A percentile compares a stretch with the other conserved stretches of the same genome.
Evolutionary conservation across 257 asterid genomes (phyloP).

Genomic region (Penstemon barbatus): DNA sequence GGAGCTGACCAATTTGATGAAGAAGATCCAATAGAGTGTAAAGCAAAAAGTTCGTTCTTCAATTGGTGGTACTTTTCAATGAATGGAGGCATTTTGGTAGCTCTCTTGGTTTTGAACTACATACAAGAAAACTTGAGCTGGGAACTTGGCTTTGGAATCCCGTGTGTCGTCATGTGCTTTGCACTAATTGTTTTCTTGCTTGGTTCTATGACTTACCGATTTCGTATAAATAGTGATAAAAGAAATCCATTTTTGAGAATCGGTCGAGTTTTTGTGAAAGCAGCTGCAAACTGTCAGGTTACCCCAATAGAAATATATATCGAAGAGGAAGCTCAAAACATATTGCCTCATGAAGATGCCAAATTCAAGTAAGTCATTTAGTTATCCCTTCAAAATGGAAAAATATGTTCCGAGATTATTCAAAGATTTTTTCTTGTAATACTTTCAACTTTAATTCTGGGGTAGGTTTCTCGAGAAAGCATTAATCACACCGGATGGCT

Average conservation of each 20-base stretch:
- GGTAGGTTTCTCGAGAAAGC: conserved; percentile 29
- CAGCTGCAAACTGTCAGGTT: conserved; percentile 28
- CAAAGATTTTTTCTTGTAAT: no score
- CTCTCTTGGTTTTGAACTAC: conserved; percentile 42
- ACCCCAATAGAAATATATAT: background rate
- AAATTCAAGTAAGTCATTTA: conserved; percentile 30
- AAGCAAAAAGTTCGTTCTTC: conserved; percentile 55
- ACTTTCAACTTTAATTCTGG: background rate
- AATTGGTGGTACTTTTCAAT: conserved; percentile 53
- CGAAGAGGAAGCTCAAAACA: conserved; percentile 26
- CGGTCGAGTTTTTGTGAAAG: conserved; percentile 35
- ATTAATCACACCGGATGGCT: conserved; percentile 19
- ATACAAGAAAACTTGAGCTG: conserved; percentile 59
- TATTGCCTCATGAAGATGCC: conserved; percentile 8
- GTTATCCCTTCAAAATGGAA: background rate
- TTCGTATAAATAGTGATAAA: conserved; percentile 7
- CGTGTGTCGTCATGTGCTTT: conserved; percentile 45
- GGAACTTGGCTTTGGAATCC: conserved; percentile 67
- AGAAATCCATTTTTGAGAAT: conserved; percentile 39
- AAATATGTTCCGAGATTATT: background rate
- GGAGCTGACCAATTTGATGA: conserved; percentile 64
- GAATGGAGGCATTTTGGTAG: conserved; percentile 29
- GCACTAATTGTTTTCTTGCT: conserved; percentile 37
- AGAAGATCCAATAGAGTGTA: conserved; percentile 37
- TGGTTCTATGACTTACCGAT: conserved; percentile 51